Evolutionary conservation across 345 rosid genomes (phyloP).

Genomic region (Populus alba): DNA sequence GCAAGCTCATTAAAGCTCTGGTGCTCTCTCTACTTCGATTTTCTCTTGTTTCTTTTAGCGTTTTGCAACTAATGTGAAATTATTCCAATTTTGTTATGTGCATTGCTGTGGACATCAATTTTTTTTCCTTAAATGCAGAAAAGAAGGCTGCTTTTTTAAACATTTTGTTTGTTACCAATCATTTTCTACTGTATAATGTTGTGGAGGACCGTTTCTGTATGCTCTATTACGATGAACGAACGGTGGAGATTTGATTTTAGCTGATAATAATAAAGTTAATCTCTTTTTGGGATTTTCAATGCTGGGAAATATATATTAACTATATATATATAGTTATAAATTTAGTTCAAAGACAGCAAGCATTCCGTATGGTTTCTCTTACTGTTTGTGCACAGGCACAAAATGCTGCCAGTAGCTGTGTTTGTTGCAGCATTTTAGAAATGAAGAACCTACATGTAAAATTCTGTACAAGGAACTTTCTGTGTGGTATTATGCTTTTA

Average conservation of each 20-base stretch:
- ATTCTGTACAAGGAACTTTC: not conserved
- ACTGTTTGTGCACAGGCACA: no score
- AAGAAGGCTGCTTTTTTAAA: conserved; percentile 8
- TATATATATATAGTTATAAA: no score
- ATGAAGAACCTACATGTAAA: not conserved
- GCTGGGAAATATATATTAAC: not conserved
- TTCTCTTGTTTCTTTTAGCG: not conserved
- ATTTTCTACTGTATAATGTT: not conserved
- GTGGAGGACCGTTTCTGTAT: not conserved
- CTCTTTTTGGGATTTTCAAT: not conserved
- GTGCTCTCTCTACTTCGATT: conserved; percentile 28
- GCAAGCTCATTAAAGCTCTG: conserved; percentile 72
- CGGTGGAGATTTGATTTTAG: not conserved
- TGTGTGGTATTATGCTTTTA: not conserved
- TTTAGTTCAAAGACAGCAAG: no score
- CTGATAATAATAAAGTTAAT: not conserved
- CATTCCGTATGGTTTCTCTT: no score
- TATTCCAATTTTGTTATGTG: not conserved
- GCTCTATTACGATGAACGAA: not conserved
- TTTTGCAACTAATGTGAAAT: not conserved
- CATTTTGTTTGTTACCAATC: not conserved
- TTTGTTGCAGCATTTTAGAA: no score
- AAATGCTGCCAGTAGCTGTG: no score
- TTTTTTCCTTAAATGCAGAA: conserved; percentile 33
- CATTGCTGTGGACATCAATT: not conserved